phyloP scores from a whole-genome alignment of 495 filamentous ascomycete genomes.

The Elaphomyces granulatus region DNA sequence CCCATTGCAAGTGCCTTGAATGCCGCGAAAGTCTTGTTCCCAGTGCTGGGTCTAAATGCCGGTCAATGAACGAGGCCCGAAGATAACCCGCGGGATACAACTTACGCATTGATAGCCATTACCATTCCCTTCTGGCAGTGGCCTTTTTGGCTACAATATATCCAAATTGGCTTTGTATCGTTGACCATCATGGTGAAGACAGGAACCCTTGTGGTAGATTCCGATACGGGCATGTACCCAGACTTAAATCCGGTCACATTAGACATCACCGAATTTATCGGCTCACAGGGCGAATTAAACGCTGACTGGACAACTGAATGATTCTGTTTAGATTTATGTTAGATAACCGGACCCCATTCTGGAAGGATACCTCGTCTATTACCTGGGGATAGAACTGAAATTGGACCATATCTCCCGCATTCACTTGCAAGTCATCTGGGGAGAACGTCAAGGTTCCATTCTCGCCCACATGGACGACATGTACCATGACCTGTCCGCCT shows the following conservation, averaged over 20 bases:
- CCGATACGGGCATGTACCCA: constrained; percentile 20
- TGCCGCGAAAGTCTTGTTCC: constrained; percentile 1
- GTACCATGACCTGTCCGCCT: constrained; percentile 25
- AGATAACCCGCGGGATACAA: background rate
- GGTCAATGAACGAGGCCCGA: background rate
- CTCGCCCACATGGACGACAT: constrained; percentile 37
- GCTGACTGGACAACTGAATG: constrained; percentile 33
- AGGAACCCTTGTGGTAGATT: constrained; percentile 11
- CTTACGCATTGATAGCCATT: constrained; percentile 29
- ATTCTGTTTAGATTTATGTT: constrained; percentile 18
- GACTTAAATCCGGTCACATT: constrained; percentile 16
- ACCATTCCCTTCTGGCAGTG: constrained; percentile 39
- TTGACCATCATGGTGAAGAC: constrained; percentile 30
- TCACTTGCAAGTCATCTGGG: constrained; percentile 27
- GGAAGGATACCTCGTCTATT: background rate
- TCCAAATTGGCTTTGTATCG: constrained; percentile 40
- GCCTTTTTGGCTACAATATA: constrained; percentile 39
- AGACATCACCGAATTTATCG: constrained; percentile 15
- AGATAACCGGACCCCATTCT: background rate
- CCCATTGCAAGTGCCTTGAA: constrained; percentile 2
- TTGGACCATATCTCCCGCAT: constrained; percentile 32
- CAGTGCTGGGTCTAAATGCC: background rate
- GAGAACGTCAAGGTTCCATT: constrained; percentile 16
- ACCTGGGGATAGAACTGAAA: constrained; percentile 39
- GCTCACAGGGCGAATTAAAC: constrained; percentile 31